A percentile compares a stretch with the other conserved stretches of the same genome.
Conservation (phyloP, 2,329 filamentous ascomycete genomes). For the Colletotrichum camelliae region DNA sequence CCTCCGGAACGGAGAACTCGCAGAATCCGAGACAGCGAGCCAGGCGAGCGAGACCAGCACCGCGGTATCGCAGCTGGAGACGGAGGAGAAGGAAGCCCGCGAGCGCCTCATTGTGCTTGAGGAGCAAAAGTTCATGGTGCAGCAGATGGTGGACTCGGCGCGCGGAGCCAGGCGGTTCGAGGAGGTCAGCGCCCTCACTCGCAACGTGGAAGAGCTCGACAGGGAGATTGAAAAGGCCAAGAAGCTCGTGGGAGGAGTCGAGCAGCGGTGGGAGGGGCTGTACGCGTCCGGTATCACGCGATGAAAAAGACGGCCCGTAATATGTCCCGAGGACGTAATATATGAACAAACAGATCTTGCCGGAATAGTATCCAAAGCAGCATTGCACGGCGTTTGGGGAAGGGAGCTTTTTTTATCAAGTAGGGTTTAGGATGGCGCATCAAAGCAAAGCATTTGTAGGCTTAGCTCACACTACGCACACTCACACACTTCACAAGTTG, state of each 20-base stretch:
- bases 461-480: not conserved
- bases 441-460: not conserved
- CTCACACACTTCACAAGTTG: not conserved
- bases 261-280: constrained; percentile 61
- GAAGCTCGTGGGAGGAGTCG: constrained; percentile 69
- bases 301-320: not conserved
- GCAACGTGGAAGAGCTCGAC: constrained; percentile 83
- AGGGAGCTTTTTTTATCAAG: constrained; percentile 1
- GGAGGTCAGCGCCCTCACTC: constrained; percentile 79
- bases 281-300: constrained; percentile 36
- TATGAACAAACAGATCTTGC: not conserved
- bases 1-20: constrained; percentile 53
- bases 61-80: constrained; percentile 67
- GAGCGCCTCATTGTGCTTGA: constrained; percentile 85
- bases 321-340: not conserved
- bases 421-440: not conserved
- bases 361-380: constrained; percentile 11
- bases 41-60: constrained; percentile 58
- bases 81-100: constrained; percentile 81
- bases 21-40: constrained; percentile 53
- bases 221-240: constrained; percentile 75
- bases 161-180: constrained; percentile 81
- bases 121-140: constrained; percentile 89
- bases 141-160: constrained; percentile 82
- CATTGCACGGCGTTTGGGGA: constrained; percentile 40